Conservation (phyloP, 2,329 filamentous ascomycete species). For the Plectosphaerella cucumerina region DNA sequence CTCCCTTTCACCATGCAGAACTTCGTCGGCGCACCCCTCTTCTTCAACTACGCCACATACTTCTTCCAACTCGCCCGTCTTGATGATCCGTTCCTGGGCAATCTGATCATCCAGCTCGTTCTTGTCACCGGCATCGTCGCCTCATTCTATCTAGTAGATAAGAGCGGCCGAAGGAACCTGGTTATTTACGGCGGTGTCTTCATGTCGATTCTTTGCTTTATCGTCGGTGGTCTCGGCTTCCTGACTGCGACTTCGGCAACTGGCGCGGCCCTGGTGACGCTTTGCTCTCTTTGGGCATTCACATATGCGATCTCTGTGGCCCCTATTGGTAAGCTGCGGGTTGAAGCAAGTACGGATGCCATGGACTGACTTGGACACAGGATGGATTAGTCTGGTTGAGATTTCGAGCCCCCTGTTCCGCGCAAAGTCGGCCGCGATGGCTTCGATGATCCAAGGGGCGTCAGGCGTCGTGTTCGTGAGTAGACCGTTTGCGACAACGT, state of each 20-base stretch:
- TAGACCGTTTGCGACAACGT: background rate
- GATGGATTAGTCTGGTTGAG: slow-evolving; percentile 4
- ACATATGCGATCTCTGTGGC: slow-evolving; percentile 8
- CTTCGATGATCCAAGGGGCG: slow-evolving; percentile 1
- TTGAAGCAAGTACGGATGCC: background rate
- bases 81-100: slow-evolving; percentile 16
- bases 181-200: slow-evolving; percentile 62
- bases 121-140: slow-evolving; percentile 12
- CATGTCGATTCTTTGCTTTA: slow-evolving; percentile 59
- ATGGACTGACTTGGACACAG: background rate
- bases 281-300: slow-evolving; percentile 9
- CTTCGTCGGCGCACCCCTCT: slow-evolving; percentile 15
- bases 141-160: slow-evolving; percentile 14
- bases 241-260: slow-evolving; percentile 4
- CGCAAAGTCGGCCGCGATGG: slow-evolving; percentile 1
- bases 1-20: slow-evolving; percentile 17
- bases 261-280: slow-evolving; percentile 8
- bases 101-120: slow-evolving; percentile 9
- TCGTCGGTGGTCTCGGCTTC: slow-evolving; percentile 33
- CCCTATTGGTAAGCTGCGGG: slow-evolving; percentile 3
- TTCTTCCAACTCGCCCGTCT: slow-evolving; percentile 17
- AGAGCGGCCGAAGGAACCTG: slow-evolving; percentile 44
- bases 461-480: slow-evolving; percentile 6
- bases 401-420: slow-evolving; percentile 1
- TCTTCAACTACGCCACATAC: slow-evolving; percentile 17